Base-by-base conservation (phyloP, 2,329 filamentous ascomycete species). In the Verticillium tricorpus region DNA sequence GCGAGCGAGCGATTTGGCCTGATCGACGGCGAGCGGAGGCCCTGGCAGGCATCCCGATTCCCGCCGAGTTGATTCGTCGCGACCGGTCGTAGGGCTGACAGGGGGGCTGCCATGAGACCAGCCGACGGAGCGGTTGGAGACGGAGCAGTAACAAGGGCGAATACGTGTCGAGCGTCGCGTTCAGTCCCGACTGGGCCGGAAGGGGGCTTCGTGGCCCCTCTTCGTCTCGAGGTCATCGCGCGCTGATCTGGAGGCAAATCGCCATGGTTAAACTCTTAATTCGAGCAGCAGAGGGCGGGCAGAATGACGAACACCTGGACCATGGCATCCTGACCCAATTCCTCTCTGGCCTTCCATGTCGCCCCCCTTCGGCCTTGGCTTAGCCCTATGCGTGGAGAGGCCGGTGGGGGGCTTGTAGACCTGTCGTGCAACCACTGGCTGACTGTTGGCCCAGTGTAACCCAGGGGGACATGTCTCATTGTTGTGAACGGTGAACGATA, bases 1-100 rank as follows among this genome's bases (percentile, higher is more conserved):
- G 55, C 45, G 45, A 25, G n/a, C 19, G 45, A 52, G 45, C 45
- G 45, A 52, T 52, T 52, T 52, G 60, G 52, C 57, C 52, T 52
- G 39, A 61, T 63, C 45, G 31, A 57, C 61, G 57, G 39, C 28
- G 34, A 59, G 62, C 63, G 63, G 63, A 59, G 60, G 34, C 39
- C 52, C 45, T 62, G 63, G 64, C 64, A 65, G 63, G 63, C 63
- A 62, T 57, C 63, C 35, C 62, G 37, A 62, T 65, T 64, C n/a
- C 37, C 39, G 19, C 17, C 34, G 31, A 54, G 19, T 4, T 64
- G 62, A 64, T 65, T 65, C 61, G 63, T 32, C 31, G 32, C 14
- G 22, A 32, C 7, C 22, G 28, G 31, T 57, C 31, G 22, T 59
- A 65, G 62, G 63, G 63, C 63, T 65, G 63, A 65, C 40, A 52